phyloP scores from a whole-genome alignment of 768 basidiomycete genomes.

The Rhodosporidiobolus sp. region DNA sequence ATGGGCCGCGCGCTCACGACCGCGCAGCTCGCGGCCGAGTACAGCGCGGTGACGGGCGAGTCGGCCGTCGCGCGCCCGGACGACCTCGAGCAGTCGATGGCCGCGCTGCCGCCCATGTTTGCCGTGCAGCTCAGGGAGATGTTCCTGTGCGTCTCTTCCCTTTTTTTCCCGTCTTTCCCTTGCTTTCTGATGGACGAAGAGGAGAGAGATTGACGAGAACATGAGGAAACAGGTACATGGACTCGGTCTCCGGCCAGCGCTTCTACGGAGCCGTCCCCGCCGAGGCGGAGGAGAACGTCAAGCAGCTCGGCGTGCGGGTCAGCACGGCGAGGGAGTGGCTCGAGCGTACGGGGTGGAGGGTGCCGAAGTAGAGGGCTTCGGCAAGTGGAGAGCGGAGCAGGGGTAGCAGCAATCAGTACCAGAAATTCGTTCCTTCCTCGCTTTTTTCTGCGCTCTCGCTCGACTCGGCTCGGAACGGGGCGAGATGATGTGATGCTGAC shows the following conservation, averaged over 20 bases:
- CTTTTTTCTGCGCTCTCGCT: no score
- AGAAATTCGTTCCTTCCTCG: no score
- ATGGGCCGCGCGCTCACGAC: background rate
- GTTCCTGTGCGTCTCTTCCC: background rate
- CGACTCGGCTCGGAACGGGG: no score
- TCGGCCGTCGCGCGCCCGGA: background rate
- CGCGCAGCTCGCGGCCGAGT: background rate
- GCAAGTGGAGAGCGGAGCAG: no score
- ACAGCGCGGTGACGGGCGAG: slow-evolving; percentile 1
- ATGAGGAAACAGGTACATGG: background rate
- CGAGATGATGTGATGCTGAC: no score
- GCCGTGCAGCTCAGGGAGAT: background rate
- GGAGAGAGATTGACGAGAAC: no score
- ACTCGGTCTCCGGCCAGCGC: background rate
- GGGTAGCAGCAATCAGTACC: background rate
- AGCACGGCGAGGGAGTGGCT: background rate
- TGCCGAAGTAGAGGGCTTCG: slow-evolving; percentile 1
- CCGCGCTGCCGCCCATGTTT: background rate
- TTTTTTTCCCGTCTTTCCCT: background rate
- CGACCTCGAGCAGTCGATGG: background rate
- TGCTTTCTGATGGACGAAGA: no score
- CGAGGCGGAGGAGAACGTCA: background rate
- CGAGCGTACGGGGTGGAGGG: background rate
- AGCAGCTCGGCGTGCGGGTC: background rate
- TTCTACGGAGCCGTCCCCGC: background rate